Percentiles rank a stretch among this genome's conserved stretches.
Conservation (phyloP, 495 filamentous ascomycete genomes). For the Hypoxylon crocopeplum region DNA sequence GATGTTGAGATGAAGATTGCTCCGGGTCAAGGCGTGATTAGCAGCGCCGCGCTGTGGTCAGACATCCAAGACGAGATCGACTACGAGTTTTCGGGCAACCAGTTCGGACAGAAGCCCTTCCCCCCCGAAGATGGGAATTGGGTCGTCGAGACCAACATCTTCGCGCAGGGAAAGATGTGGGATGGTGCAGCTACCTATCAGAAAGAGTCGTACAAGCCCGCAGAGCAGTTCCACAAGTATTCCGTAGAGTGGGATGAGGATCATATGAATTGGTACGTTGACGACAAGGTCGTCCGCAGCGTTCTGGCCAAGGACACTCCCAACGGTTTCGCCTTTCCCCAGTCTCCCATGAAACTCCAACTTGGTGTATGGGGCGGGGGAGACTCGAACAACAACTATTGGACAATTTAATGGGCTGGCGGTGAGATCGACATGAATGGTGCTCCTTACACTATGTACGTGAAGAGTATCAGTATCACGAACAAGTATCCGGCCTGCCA, state of each 20-base stretch:
- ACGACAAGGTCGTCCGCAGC: conserved; percentile 71
- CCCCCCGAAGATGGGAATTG: conserved; percentile 41
- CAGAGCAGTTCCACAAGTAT: conserved; percentile 85
- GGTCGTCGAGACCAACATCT: conserved; percentile 86
- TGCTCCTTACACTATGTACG: conserved; percentile 72
- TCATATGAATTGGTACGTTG: conserved; percentile 82
- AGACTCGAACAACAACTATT: conserved; percentile 60
- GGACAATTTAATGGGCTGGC: conserved; percentile 70
- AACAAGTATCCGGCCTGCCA: conserved; percentile 56
- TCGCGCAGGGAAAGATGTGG: conserved; percentile 78
- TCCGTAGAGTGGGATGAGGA: conserved; percentile 81
- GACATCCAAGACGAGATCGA: conserved; percentile 95
- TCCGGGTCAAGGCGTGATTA: conserved; percentile 76
- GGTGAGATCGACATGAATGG: conserved; percentile 68
- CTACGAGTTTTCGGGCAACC: conserved; percentile 79
- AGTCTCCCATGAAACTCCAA: conserved; percentile 77
- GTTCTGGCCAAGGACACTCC: conserved; percentile 51
- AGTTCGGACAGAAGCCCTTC: conserved; percentile 54
- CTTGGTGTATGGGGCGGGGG: conserved; percentile 80
- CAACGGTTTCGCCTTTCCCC: conserved; percentile 67
- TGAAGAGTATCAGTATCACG: conserved; percentile 65
- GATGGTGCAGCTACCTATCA: conserved; percentile 71
- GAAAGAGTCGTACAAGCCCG: conserved; percentile 69
- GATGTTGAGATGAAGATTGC: conserved; percentile 73
- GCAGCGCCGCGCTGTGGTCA: conserved; percentile 83